A percentile compares a stretch with the other conserved stretches of the same genome.
phyloP scores from a whole-genome alignment of 345 rosid genomes.

The Theobroma cacao region DNA sequence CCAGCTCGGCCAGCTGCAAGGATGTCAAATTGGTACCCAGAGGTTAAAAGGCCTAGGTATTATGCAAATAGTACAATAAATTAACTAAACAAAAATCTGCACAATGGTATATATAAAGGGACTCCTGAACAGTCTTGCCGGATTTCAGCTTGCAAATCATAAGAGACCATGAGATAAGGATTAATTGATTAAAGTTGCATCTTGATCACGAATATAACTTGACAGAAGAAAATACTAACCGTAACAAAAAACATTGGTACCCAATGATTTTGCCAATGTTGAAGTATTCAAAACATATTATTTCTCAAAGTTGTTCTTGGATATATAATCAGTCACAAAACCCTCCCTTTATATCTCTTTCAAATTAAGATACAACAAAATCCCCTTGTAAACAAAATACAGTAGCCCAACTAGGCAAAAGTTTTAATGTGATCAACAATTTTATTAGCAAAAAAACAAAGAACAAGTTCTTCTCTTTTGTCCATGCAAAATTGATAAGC shows the following conservation, averaged over 20 bases:
- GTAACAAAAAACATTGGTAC: neutral
- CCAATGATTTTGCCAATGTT: neutral
- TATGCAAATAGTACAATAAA: neutral
- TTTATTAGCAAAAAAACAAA: constrained; percentile 17
- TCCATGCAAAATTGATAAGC: constrained; percentile 52
- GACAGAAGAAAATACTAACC: too few species aligned
- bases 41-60: neutral
- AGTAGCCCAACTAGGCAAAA: constrained; percentile 5
- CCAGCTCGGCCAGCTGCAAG: constrained; percentile 94
- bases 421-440: constrained; percentile 8
- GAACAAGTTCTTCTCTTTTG: constrained; percentile 15
- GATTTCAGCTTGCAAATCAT: too few species aligned
- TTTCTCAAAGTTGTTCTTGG: neutral
- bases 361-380: constrained; percentile 29
- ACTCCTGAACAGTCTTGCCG: neutral
- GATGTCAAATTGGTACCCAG: constrained; percentile 4
- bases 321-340: neutral
- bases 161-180: too few species aligned
- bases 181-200: too few species aligned
- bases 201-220: too few species aligned
- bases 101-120: neutral
- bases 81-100: neutral
- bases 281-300: neutral
- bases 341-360: constrained; percentile 14
- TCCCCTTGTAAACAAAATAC: neutral